Base-by-base conservation (phyloP, 2,329 filamentous ascomycete species). In the Aspergillus neoniger region DNA sequence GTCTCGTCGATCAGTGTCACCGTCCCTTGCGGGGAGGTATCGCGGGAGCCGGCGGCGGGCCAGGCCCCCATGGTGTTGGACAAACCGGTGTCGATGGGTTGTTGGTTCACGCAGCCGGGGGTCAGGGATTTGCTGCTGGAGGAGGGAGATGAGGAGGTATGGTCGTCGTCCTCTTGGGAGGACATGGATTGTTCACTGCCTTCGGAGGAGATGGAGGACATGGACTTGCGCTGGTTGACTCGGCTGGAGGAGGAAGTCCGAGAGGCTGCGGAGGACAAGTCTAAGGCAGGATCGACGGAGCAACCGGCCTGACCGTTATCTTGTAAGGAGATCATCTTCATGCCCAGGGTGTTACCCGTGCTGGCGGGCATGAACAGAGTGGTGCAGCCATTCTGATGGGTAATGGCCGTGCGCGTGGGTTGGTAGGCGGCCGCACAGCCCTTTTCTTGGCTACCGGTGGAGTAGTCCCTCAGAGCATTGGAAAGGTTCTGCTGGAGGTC, bases 281-380 rank as follows among this genome's bases (percentile, higher is more conserved):
- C 69, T 21, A 68, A 28, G 21, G 55, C 71, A 38, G 64, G 79
- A 59, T 73, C 76, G 60, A 76, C 70, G 1, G 71, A 67, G 47
- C 70, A 72, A 5, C 72, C 74, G 10, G 71, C 66, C 12, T 65
- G 54, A 17, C 57, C 65, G 5, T 54, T 72, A 66, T 71, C 77
- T 32, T 80, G 73, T 14, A 87, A 72, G 9, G 85, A 87, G 44
- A 89, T 83, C 44, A 90, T 85, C 72, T 89, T 90, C 63, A 89
- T 83, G 5, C 87, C 88, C 17, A 88, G 79, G 2, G 83, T 82
- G 43, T 81, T 80, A 30, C 83, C 82, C 14, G 84, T 85, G 41
- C 81, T 86, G 12, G 86, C 86, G 2, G 88, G 88, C 86, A 89
- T 88, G 74, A 89, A 88, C 9, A 90, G 77, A 3, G 86, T 88